Percentiles rank a stretch among this genome's conserved stretches.
Conservation (phyloP, 2,329 filamentous ascomycete species). For the Mollisiaceae sp. region DNA sequence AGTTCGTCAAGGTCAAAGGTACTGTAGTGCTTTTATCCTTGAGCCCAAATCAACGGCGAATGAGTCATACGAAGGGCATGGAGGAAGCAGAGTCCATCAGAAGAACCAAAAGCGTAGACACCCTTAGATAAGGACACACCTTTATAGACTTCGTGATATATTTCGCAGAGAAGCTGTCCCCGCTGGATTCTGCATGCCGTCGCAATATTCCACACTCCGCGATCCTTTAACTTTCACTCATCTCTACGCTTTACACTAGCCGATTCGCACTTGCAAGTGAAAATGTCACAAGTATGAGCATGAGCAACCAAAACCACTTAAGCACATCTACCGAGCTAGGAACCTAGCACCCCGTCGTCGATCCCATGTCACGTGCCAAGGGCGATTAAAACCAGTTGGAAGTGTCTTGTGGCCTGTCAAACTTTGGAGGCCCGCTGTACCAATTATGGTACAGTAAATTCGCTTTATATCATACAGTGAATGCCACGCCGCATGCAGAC, state of each 20-base stretch:
- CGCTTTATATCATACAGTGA: slow-evolving; percentile 3
- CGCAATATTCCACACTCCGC: no score
- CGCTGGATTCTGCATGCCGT: no score
- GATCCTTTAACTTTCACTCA: no score
- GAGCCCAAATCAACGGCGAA: background rate
- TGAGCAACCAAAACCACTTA: no score
- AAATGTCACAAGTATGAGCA: background rate
- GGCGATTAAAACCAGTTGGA: background rate
- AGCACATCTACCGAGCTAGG: background rate
- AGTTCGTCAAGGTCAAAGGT: background rate
- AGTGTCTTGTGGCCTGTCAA: background rate
- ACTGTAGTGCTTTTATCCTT: background rate
- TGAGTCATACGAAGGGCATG: slow-evolving; percentile 5
- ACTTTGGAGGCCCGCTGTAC: background rate
- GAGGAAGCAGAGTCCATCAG: background rate
- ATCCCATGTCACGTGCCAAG: background rate
- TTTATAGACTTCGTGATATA: no score
- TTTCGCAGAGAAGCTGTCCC: no score
- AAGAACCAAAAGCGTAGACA: background rate
- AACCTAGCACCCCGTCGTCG: background rate
- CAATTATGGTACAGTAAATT: background rate
- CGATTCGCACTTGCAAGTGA: background rate
- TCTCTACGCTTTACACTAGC: no score
- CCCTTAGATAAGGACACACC: no score
- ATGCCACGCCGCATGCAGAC: slow-evolving; percentile 10